Conservation (phyloP, 805 yeast species). For the Saccharomyces jurei region DNA sequence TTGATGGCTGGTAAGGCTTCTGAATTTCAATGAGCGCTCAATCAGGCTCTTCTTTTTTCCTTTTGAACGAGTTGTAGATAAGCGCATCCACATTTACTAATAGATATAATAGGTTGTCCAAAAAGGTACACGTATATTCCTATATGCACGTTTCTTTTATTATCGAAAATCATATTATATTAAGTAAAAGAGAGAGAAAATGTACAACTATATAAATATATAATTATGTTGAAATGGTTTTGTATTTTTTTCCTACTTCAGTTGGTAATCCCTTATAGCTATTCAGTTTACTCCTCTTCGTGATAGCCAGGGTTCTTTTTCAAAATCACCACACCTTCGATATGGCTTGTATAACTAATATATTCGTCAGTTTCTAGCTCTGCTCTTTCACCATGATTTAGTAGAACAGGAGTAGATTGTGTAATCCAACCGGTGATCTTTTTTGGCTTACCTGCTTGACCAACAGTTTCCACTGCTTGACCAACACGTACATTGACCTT, state of each 20-base stretch:
- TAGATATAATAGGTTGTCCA: neutral
- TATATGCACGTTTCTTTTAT: neutral
- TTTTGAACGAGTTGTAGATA: neutral
- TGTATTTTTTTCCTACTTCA: neutral
- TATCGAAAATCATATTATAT: neutral
- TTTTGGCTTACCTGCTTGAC: conserved; percentile 98
- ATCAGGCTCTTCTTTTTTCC: neutral
- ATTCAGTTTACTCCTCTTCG: conserved; percentile 41
- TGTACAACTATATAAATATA: neutral
- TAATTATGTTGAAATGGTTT: neutral
- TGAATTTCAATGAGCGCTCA: conserved; percentile 55
- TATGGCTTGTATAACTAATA: conserved; percentile 65
- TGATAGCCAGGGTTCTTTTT: conserved; percentile 82
- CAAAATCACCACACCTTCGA: conserved; percentile 90
- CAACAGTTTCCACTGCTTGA: conserved; percentile 97
- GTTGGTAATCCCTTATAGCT: neutral
- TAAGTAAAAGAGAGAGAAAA: neutral
- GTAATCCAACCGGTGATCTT: conserved; percentile 99
- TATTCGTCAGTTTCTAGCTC: conserved; percentile 89
- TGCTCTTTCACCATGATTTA: conserved; percentile 92
- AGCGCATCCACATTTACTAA: neutral
- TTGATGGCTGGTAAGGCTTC: conserved; percentile 94
- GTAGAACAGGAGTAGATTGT: conserved; percentile 91
- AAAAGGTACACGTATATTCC: neutral
- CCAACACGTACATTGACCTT: conserved; percentile 97